phyloP scores from a whole-genome alignment of 1,139 yeast genomes.

The Chernovozyma aurita region DNA sequence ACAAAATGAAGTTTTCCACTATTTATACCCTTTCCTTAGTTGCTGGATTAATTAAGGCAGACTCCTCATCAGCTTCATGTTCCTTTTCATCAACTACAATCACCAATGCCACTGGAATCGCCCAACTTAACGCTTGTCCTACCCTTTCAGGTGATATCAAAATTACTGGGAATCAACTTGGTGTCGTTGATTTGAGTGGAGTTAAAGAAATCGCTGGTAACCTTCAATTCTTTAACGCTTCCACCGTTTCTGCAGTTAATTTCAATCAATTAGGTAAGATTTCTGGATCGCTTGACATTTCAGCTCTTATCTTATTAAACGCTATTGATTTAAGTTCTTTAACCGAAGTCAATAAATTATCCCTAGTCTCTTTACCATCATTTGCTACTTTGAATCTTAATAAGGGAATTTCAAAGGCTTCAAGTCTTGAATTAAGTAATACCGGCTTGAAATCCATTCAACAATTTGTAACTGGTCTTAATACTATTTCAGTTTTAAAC shows the following conservation, averaged over 20 bases:
- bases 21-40: constrained; percentile 12
- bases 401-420: constrained; percentile 32
- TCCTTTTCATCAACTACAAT: constrained; percentile 39
- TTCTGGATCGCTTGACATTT: constrained; percentile 33
- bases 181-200: constrained; percentile 28
- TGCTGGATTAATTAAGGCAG: constrained; percentile 14
- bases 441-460: constrained; percentile 39
- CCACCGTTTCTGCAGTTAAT: constrained; percentile 34
- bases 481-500: constrained; percentile 32
- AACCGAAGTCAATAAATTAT: constrained; percentile 26
- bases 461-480: constrained; percentile 29
- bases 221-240: constrained; percentile 35
- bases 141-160: constrained; percentile 40
- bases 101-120: constrained; percentile 34
- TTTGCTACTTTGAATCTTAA: constrained; percentile 36
- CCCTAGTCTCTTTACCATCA: constrained; percentile 41
- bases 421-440: constrained; percentile 35
- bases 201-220: constrained; percentile 35
- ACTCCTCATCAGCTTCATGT: constrained; percentile 18
- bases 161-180: constrained; percentile 35
- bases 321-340: constrained; percentile 35
- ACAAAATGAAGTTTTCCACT: constrained; percentile 14
- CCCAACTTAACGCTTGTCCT: constrained; percentile 34
- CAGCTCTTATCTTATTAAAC: constrained; percentile 40
- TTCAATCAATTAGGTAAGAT: constrained; percentile 29